Evolutionary conservation across 306 rosid species (phyloP).

Genomic region (Amphicarpaea edgeworthii): DNA sequence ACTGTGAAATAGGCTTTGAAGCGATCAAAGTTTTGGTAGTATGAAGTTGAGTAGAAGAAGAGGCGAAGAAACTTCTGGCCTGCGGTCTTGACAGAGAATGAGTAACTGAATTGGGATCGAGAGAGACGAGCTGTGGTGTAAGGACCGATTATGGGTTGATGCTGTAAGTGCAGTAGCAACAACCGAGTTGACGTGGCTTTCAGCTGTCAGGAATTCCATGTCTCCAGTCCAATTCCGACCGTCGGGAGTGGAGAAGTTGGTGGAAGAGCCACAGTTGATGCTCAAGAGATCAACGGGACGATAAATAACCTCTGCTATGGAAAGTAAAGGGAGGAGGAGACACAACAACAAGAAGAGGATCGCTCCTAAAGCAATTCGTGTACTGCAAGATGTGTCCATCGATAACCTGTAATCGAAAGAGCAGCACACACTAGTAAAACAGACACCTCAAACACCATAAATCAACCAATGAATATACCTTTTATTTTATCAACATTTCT

Average conservation of each 20-base stretch:
- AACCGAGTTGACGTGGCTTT: not conserved
- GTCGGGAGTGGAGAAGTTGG: not conserved
- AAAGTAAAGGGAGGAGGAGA: not conserved
- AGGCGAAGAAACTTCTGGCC: slow-evolving; percentile 48
- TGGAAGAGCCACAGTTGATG: slow-evolving; percentile 17
- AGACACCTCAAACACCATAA: not conserved
- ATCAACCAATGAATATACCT: not conserved
- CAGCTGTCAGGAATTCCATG: not conserved
- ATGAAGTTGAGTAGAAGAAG: slow-evolving; percentile 34
- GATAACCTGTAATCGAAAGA: not conserved
- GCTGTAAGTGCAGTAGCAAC: not conserved
- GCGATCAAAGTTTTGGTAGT: slow-evolving; percentile 11
- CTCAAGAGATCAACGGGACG: not conserved
- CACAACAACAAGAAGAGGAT: not conserved
- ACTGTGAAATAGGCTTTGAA: too few relatives aligned
- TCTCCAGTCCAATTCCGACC: not conserved
- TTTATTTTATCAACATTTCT: too few relatives aligned
- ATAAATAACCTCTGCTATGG: not conserved
- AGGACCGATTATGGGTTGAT: not conserved
- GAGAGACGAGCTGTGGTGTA: slow-evolving; percentile 38
- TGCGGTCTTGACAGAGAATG: slow-evolving; percentile 10
- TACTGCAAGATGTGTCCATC: not conserved
- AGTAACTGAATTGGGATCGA: slow-evolving; percentile 52
- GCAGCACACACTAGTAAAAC: too few relatives aligned
- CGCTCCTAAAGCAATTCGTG: not conserved